Evolutionary conservation across 2,329 filamentous ascomycete genomes (phyloP).

Genomic region (Hypoxylon sp.): DNA sequence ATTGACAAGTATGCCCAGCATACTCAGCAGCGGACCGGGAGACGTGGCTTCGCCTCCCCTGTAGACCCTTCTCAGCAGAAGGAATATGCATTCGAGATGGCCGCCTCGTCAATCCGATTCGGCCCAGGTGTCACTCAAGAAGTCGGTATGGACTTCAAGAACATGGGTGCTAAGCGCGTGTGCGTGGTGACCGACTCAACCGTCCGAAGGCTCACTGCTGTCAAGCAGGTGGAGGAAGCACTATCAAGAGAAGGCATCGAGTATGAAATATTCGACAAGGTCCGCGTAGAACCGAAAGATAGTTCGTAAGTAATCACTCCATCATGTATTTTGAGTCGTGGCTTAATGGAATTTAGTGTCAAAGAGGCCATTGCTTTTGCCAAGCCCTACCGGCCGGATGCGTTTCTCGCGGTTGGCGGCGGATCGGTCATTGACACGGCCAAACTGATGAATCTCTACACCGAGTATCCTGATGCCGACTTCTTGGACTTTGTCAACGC

Average conservation of each 20-base stretch:
- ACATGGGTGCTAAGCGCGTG: slow-evolving; percentile 87
- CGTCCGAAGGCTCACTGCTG: slow-evolving; percentile 84
- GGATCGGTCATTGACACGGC: slow-evolving; percentile 98
- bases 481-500: slow-evolving; percentile 99
- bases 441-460: slow-evolving; percentile 98
- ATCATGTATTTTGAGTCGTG: neutral
- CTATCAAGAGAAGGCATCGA: slow-evolving; percentile 81
- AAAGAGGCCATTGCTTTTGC: slow-evolving; percentile 90
- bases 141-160: slow-evolving; percentile 97
- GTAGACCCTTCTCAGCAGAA: slow-evolving; percentile 79
- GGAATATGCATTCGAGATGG: slow-evolving; percentile 99
- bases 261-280: slow-evolving; percentile 84
- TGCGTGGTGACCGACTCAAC: slow-evolving; percentile 91
- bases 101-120: slow-evolving; percentile 92
- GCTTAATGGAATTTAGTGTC: slow-evolving; percentile 66
- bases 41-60: slow-evolving; percentile 78
- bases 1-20: slow-evolving; percentile 58
- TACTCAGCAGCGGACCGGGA: slow-evolving; percentile 52
- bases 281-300: slow-evolving; percentile 93
- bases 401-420: slow-evolving; percentile 90
- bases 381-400: slow-evolving; percentile 84
- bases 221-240: slow-evolving; percentile 88
- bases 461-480: slow-evolving; percentile 88
- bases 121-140: slow-evolving; percentile 94
- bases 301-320: slow-evolving; percentile 72